A percentile compares a stretch with the other conserved stretches of the same genome.
phyloP scores from a whole-genome alignment of 352 stramenopile genomes.

The Phytopythium oedochilum region DNA sequence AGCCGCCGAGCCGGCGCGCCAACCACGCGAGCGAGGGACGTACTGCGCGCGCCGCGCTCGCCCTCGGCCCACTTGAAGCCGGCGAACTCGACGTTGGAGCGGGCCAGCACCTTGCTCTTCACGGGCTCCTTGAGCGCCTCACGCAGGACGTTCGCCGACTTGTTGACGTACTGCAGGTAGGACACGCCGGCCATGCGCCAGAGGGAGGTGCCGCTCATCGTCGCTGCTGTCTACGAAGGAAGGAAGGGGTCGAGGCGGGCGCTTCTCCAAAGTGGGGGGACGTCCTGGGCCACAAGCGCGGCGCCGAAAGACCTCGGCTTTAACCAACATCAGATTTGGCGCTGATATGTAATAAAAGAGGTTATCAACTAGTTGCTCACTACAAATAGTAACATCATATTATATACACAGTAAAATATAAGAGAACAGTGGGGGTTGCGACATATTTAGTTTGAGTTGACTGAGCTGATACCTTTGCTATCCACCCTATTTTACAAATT shows the following conservation, averaged over 20 bases:
- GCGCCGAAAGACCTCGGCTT: neutral
- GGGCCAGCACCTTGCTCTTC: conserved; percentile 74
- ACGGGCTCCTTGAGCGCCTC: conserved; percentile 82
- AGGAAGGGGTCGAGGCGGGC: neutral
- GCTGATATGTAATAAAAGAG: too few relatives aligned
- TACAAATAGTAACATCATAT: too few relatives aligned
- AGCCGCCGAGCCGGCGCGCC: too few relatives aligned
- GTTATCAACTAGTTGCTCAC: too few relatives aligned
- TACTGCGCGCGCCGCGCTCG: conserved; percentile 71
- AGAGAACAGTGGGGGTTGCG: too few relatives aligned
- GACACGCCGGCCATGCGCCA: conserved; percentile 84
- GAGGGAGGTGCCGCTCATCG: conserved; percentile 59
- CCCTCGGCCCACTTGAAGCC: conserved; percentile 84
- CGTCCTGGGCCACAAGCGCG: neutral
- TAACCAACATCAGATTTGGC: too few relatives aligned
- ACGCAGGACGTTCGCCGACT: conserved; percentile 69
- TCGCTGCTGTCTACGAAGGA: neutral
- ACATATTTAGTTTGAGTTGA: too few relatives aligned
- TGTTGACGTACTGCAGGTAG: conserved; percentile 89
- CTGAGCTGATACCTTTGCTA: too few relatives aligned
- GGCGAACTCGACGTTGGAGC: conserved; percentile 77
- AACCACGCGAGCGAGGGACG: conserved; percentile 7
- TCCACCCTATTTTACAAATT: too few relatives aligned
- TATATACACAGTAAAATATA: too few relatives aligned
- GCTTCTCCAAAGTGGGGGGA: conserved; percentile 1